Conservation (phyloP, 2,329 filamentous ascomycete genomes). For the Hawksworthiomyces lignivorus region DNA sequence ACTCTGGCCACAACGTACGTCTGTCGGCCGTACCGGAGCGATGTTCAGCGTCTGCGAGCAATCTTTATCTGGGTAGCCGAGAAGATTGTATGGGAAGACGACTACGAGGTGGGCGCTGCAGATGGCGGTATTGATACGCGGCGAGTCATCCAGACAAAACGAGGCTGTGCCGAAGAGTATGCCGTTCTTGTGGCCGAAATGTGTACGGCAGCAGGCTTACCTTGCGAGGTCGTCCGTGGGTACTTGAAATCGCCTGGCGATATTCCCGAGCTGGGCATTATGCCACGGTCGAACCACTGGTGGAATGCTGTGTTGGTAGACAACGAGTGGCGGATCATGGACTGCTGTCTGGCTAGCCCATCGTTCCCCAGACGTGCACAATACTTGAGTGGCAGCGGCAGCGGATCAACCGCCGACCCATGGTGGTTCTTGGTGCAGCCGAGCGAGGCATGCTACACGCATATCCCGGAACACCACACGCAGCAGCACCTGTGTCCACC, state of each 20-base stretch:
- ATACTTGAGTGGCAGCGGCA: conserved; percentile 59
- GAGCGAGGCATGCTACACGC: conserved; percentile 88
- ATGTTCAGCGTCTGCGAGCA: conserved; percentile 83
- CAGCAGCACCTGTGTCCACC: conserved; percentile 93
- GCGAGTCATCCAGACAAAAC: conserved; percentile 73
- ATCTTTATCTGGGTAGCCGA: conserved; percentile 99
- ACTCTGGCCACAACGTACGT: conserved; percentile 85
- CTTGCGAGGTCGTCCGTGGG: conserved; percentile 78
- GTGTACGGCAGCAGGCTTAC: conserved; percentile 82
- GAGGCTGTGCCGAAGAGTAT: conserved; percentile 83
- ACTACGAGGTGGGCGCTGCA: conserved; percentile 79
- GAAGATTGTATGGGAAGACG: conserved; percentile 90
- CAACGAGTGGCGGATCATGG: conserved; percentile 92
- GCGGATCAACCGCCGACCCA: conserved; percentile 62
- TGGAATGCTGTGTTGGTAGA: conserved; percentile 95
- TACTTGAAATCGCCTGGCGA: conserved; percentile 91
- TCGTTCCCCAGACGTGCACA: conserved; percentile 73
- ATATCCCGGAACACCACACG: conserved; percentile 76
- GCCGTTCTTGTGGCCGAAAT: conserved; percentile 84
- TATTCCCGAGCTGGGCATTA: conserved; percentile 66
- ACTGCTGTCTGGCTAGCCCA: conserved; percentile 84
- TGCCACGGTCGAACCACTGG: conserved; percentile 90
- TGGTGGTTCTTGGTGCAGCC: conserved; percentile 95
- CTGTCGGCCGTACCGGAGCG: conserved; percentile 87
- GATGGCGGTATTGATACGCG: conserved; percentile 73